Evolutionary conservation across 2,329 filamentous ascomycete species (phyloP).

Genomic region (Aschersonia sp.): DNA sequence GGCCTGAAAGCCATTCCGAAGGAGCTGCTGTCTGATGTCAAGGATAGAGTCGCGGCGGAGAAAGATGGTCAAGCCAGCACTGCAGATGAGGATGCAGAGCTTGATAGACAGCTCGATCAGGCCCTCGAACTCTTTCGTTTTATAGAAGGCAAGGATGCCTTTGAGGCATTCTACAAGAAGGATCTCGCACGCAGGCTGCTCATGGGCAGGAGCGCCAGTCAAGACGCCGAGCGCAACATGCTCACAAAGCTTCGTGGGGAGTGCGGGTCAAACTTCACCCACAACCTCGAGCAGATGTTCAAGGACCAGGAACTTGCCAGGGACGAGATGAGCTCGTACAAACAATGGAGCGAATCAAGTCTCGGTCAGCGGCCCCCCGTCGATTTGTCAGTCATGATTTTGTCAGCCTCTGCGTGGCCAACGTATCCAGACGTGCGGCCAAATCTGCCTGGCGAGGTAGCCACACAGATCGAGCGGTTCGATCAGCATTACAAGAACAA

Average conservation of each 20-base stretch:
- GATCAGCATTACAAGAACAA: slow-evolving; percentile 78
- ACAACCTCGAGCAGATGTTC: slow-evolving; percentile 98
- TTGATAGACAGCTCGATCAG: slow-evolving; percentile 84
- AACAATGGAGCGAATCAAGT: slow-evolving; percentile 45
- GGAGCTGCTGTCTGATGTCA: slow-evolving; percentile 46
- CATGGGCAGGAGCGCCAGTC: slow-evolving; percentile 83
- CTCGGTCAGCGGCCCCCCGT: slow-evolving; percentile 34
- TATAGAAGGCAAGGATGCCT: slow-evolving; percentile 92
- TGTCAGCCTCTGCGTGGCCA: slow-evolving; percentile 89
- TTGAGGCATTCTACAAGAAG: slow-evolving; percentile 98
- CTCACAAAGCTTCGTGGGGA: slow-evolving; percentile 80
- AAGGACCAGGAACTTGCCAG: slow-evolving; percentile 89
- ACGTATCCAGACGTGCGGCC: slow-evolving; percentile 65
- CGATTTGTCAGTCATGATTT: slow-evolving; percentile 64
- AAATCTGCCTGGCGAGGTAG: slow-evolving; percentile 61
- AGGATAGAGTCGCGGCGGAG: slow-evolving; percentile 42
- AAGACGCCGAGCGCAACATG: slow-evolving; percentile 94
- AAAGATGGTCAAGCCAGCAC: slow-evolving; percentile 50
- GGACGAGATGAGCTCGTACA: slow-evolving; percentile 88
- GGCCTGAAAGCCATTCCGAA: slow-evolving; percentile 73
- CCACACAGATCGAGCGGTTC: slow-evolving; percentile 65
- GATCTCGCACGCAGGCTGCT: slow-evolving; percentile 80
- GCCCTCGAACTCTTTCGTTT: slow-evolving; percentile 92
- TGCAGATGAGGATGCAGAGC: slow-evolving; percentile 78
- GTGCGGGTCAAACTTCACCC: slow-evolving; percentile 86